Percentiles rank a stretch among this genome's conserved stretches.
Conservation (phyloP, 805 yeast genomes). For the Pichia manshurica region DNA sequence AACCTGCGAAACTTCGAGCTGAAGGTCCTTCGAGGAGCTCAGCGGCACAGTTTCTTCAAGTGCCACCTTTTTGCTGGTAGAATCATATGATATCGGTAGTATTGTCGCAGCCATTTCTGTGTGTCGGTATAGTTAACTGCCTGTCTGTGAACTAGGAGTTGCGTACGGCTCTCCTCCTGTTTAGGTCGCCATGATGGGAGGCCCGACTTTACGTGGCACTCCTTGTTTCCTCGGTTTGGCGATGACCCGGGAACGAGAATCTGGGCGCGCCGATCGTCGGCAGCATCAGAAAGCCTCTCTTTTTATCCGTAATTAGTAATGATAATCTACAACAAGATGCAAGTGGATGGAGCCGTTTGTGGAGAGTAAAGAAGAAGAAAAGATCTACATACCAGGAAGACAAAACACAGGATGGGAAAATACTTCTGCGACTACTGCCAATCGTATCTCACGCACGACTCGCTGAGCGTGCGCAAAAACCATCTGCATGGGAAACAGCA, state of each 20-base stretch:
- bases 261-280: background rate
- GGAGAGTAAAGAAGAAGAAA: no score
- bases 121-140: no score
- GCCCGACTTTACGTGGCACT: no score
- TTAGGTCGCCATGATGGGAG: no score
- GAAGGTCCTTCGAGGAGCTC: slow-evolving; percentile 20
- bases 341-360: no score
- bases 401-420: slow-evolving; percentile 44
- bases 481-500: slow-evolving; percentile 78
- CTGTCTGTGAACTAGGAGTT: no score
- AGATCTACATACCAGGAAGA: no score
- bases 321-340: no score
- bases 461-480: slow-evolving; percentile 77
- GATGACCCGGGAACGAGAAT: no score
- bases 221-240: no score
- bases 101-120: slow-evolving; percentile 2
- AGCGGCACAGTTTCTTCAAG: slow-evolving; percentile 20
- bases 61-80: slow-evolving; percentile 26
- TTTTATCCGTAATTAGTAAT: slow-evolving; percentile 5
- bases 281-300: background rate
- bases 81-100: slow-evolving; percentile 30
- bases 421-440: slow-evolving; percentile 84
- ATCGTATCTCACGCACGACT: slow-evolving; percentile 83
- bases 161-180: no score
- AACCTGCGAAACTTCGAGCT: slow-evolving; percentile 30